A percentile compares a stretch with the other conserved stretches of the same genome.
phyloP scores from a whole-genome alignment of 805 yeast species.

The Wickerhamiella musiphila region DNA sequence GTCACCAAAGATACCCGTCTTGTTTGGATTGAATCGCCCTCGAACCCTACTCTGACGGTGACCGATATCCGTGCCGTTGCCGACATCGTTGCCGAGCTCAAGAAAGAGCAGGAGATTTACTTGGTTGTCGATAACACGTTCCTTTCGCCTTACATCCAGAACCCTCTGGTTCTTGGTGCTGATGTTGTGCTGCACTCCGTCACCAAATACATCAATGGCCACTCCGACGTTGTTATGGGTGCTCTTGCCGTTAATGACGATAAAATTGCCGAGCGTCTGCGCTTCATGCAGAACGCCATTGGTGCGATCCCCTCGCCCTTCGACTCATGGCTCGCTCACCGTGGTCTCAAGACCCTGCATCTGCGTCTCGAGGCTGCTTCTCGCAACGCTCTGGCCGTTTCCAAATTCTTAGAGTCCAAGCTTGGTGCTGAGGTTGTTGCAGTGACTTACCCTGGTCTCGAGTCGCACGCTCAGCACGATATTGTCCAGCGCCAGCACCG shows the following conservation, averaged over 20 bases:
- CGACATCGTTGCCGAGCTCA: conserved; percentile 30
- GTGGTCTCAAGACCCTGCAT: conserved; percentile 78
- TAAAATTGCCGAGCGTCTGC: conserved; percentile 40
- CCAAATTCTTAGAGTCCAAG: conserved; percentile 35
- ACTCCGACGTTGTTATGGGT: conserved; percentile 82
- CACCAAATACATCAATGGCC: conserved; percentile 83
- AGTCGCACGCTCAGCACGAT: conserved; percentile 41
- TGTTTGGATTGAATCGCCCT: conserved; percentile 81
- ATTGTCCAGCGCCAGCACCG: conserved; percentile 63
- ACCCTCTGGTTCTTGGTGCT: conserved; percentile 70
- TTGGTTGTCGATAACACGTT: conserved; percentile 81
- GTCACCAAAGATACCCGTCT: conserved; percentile 47
- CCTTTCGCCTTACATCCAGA: conserved; percentile 71
- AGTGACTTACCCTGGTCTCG: conserved; percentile 75
- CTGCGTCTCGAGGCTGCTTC: conserved; percentile 61
- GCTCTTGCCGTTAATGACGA: conserved; percentile 54
- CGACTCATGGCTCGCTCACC: conserved; percentile 83
- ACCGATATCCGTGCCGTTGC: conserved; percentile 58
- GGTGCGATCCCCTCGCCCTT: conserved; percentile 85
- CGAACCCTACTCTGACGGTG: conserved; percentile 69
- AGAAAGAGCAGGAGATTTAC: conserved; percentile 28
- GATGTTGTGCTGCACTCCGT: conserved; percentile 80
- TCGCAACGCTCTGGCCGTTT: conserved; percentile 45
- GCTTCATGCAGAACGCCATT: conserved; percentile 71
- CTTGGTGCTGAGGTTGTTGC: conserved; percentile 33